Evolutionary conservation across 2,329 filamentous ascomycete species (phyloP), one percentile per base, ranked within the genome.

Genomic region (Botrytis cinerea): DNA sequence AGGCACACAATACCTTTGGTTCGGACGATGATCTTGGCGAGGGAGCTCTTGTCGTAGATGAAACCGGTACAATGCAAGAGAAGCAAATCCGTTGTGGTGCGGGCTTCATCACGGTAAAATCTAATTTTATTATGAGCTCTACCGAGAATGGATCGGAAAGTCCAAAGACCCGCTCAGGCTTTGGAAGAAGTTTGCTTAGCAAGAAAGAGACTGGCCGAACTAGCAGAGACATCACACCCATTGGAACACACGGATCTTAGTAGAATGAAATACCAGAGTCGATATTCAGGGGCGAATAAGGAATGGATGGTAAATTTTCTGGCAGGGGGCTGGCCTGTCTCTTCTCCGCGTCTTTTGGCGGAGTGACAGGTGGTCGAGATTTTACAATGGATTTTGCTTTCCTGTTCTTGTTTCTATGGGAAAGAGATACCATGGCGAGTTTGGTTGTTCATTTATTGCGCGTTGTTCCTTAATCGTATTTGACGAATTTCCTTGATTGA

Each of bases 1-100:
- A 94, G 81, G 92, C 94, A 78, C 93, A 97, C 80, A 89, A 92
- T 79, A 93, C 91, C 0, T 95, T 98, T 80, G 92, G 93, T 70
- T 92, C 90, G 73, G 94, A 97, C 80, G 91, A 95, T 73, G 89
- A 91, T 74, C 87, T 99, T 0, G 96, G 96, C 71, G 95, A 98
- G 80, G 89, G 89, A 8, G 81, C 92, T n/a, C 97, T 97, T 84
- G 95, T 97, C 81, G 89, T 99, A n/a, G 94, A 95, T 76, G 95
- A 99, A 80, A 88, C 86, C 2, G 88, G 89, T 3, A 84, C 86
- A 1, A 89, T 88, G 18, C 85, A 87, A 46, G 91, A 95, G 78
- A 96, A 95, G 85, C 86, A 89, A 59, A 83, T 99, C 70, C 87
- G 85, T 48, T 90, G 95, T 40, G 95, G 95, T 20, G 86, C 84